phyloP scores from a whole-genome alignment of 108 stramenopile genomes.

The Cyclotella kingstonii region DNA sequence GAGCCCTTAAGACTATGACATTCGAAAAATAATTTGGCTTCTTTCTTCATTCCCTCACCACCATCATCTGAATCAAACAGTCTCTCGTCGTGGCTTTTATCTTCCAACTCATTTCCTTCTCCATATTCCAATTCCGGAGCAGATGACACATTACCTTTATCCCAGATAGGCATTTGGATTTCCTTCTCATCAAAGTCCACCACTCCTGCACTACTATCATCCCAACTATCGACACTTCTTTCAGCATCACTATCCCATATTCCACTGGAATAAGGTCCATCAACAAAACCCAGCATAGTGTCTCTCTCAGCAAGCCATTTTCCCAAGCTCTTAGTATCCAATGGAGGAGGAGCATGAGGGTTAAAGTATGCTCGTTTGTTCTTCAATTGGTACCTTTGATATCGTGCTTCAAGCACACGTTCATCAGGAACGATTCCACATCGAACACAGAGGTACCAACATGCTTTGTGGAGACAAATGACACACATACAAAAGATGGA shows the following conservation, averaged over 20 bases:
- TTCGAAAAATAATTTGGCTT: conserved; percentile 36
- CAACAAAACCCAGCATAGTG: conserved; percentile 6
- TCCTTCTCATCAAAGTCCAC: conserved; percentile 25
- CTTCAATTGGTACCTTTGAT: conserved; percentile 18
- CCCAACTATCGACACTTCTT: conserved; percentile 13
- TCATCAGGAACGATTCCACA: conserved; percentile 33
- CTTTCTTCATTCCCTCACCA: conserved; percentile 18
- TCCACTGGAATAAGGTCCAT: conserved; percentile 5
- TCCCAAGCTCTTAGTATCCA: conserved; percentile 34
- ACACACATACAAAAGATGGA: conserved; percentile 18
- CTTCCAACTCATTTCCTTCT: conserved; percentile 42
- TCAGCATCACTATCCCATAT: conserved; percentile 26
- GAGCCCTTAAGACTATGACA: background rate
- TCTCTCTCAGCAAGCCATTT: conserved; percentile 27
- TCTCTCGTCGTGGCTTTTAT: conserved; percentile 33
- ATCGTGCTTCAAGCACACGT: conserved; percentile 31
- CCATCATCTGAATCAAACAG: conserved; percentile 40
- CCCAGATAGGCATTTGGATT: conserved; percentile 12
- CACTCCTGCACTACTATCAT: conserved; percentile 18
- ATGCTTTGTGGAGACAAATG: conserved; percentile 12
- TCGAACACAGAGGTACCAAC: conserved; percentile 23
- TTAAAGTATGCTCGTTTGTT: conserved; percentile 28
- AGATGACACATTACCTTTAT: conserved; percentile 10
- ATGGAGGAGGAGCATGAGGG: conserved; percentile 12
- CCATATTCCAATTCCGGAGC: conserved; percentile 36